Percentiles rank a stretch among this genome's conserved stretches.
Evolutionary conservation across 192 early-diverging fungal species (phyloP).

Genomic region (Anaeromyces robustus): DNA sequence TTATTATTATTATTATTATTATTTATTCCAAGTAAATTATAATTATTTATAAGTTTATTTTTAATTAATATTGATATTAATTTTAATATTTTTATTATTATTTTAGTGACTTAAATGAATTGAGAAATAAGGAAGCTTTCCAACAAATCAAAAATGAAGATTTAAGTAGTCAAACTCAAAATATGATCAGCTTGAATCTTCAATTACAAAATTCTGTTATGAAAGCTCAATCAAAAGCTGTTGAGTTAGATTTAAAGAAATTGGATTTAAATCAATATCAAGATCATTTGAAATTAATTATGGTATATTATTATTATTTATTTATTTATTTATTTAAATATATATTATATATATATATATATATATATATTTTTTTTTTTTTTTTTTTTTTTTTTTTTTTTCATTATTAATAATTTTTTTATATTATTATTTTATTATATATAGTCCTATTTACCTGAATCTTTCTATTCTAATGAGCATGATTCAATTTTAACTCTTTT

Average conservation of each 20-base stretch:
- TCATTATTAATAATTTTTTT: conserved; percentile 8
- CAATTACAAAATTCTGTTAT: conserved; percentile 63
- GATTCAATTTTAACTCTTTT: conserved; percentile 58
- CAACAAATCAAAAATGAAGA: conserved; percentile 34
- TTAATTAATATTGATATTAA: no score
- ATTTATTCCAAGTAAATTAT: no score
- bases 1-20: not conserved
- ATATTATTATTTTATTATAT: no score
- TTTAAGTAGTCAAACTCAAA: conserved; percentile 55
- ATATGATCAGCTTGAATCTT: conserved; percentile 62
- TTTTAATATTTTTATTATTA: not conserved
- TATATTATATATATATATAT: no score
- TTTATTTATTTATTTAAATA: not conserved
- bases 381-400: conserved; percentile 2
- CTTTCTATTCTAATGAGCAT: conserved; percentile 66
- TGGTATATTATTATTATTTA: not conserved
- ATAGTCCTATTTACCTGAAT: conserved; percentile 68
- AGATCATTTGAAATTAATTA: conserved; percentile 41
- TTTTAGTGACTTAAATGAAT: conserved; percentile 46
- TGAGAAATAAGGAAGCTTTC: conserved; percentile 48
- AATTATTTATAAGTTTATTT: no score
- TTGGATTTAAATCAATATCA: conserved; percentile 72
- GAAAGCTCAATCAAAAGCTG: conserved; percentile 72
- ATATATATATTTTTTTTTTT: not conserved
- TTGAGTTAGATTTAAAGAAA: conserved; percentile 79